These are phyloP conservation scores for Aspergillus sp. DNA, from an alignment of 2,329 filamentous ascomycete species.

Conservation along the genomic window DNA sequence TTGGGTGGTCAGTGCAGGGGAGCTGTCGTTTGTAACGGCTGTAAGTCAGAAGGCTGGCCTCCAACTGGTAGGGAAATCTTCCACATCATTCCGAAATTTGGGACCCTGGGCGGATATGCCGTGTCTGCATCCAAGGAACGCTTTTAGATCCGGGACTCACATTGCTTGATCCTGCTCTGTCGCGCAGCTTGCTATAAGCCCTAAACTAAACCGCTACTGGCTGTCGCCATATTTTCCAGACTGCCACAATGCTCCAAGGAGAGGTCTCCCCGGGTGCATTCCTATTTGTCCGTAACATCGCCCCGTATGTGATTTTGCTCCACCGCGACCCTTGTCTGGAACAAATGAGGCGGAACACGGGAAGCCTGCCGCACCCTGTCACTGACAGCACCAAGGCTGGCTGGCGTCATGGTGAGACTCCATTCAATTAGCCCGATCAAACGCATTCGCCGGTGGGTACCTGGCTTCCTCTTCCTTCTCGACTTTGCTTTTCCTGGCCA, in stretches of 20 bases:
- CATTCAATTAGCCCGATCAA: background rate
- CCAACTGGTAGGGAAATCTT: slow-evolving; percentile 17
- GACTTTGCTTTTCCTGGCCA: background rate
- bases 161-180: slow-evolving; percentile 13
- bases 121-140: slow-evolving; percentile 22
- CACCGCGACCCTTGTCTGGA: slow-evolving; percentile 18
- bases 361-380: slow-evolving; percentile 17
- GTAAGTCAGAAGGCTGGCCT: slow-evolving; percentile 20
- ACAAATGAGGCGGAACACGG: slow-evolving; percentile 27
- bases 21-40: slow-evolving; percentile 22
- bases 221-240: slow-evolving; percentile 14
- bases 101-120: slow-evolving; percentile 19
- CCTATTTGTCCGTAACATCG: slow-evolving; percentile 22
- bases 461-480: slow-evolving; percentile 3
- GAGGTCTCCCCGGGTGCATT: slow-evolving; percentile 19
- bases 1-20: slow-evolving; percentile 27
- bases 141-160: slow-evolving; percentile 16
- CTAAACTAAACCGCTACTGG: slow-evolving; percentile 11
- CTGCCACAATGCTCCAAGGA: slow-evolving; percentile 8
- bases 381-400: slow-evolving; percentile 11
- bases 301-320: slow-evolving; percentile 12
- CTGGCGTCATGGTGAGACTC: slow-evolving; percentile 7
- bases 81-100: slow-evolving; percentile 20
- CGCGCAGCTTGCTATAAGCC: slow-evolving; percentile 18
- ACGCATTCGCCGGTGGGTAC: slow-evolving; percentile 2